These are phyloP conservation scores for Glycine soja DNA, from an alignment of 306 rosid genomes.

Conservation along the genomic window DNA sequence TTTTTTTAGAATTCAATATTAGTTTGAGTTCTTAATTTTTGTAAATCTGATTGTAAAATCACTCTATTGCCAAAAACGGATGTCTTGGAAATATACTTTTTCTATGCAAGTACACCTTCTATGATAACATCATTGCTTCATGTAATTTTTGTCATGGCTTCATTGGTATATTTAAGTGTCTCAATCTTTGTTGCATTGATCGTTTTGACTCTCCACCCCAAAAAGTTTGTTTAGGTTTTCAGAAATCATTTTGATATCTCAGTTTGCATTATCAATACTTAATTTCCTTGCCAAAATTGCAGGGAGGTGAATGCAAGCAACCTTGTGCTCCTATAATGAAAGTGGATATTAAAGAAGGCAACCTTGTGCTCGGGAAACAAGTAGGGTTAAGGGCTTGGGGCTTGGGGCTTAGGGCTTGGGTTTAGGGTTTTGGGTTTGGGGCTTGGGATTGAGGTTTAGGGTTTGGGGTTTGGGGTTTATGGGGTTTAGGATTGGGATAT, in stretches of 20 bases:
- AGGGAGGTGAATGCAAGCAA: slow-evolving; percentile 52
- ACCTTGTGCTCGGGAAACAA: too few relatives aligned
- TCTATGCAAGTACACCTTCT: background rate
- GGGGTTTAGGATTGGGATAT: too few relatives aligned
- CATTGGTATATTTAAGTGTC: background rate
- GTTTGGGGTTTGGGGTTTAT: too few relatives aligned
- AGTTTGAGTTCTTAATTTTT: background rate
- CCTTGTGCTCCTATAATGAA: slow-evolving; percentile 64
- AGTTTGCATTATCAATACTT: slow-evolving; percentile 30
- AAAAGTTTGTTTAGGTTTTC: slow-evolving; percentile 10
- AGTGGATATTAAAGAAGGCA: too few relatives aligned
- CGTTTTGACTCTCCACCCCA: background rate
- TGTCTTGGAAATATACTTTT: background rate
- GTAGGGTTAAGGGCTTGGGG: too few relatives aligned
- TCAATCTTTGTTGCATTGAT: background rate
- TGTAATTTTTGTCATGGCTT: background rate
- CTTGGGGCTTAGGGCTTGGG: too few relatives aligned
- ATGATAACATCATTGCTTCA: too few relatives aligned
- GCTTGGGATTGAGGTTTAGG: too few relatives aligned
- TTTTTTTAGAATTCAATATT: slow-evolving; percentile 4
- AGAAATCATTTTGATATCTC: slow-evolving; percentile 2
- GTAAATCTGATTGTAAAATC: background rate
- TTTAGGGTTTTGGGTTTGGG: too few relatives aligned
- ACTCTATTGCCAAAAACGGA: background rate
- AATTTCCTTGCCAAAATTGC: slow-evolving; percentile 50